phyloP scores from a whole-genome alignment of 768 basidiomycete genomes.

The Ramaria sp. region DNA sequence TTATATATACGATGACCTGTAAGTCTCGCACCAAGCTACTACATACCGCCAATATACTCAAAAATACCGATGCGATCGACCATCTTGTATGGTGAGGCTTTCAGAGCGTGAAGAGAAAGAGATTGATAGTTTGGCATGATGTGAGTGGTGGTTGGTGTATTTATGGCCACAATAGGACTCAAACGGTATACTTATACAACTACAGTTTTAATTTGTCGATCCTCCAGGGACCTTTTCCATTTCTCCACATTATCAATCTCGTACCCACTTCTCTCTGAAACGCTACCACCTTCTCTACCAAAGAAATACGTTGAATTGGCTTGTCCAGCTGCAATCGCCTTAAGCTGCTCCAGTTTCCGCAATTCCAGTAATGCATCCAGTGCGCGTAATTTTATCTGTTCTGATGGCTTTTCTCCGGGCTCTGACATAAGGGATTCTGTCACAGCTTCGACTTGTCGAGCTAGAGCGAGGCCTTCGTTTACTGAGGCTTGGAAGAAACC shows the following conservation, averaged over 20 bases:
- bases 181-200: neutral
- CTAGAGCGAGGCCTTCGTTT: slow-evolving; percentile 38
- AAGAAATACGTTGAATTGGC: slow-evolving; percentile 52
- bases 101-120: no score
- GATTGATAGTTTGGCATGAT: no score
- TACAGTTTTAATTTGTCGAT: neutral
- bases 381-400: slow-evolving; percentile 29
- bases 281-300: slow-evolving; percentile 17
- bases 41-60: no score
- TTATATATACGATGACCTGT: no score
- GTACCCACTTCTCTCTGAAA: slow-evolving; percentile 31
- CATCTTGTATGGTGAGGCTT: no score
- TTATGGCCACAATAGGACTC: neutral
- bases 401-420: slow-evolving; percentile 17
- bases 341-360: slow-evolving; percentile 40
- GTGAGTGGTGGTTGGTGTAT: neutral
- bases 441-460: slow-evolving; percentile 36
- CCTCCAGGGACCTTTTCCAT: slow-evolving; percentile 11
- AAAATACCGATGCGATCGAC: no score
- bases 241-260: slow-evolving; percentile 39
- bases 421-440: slow-evolving; percentile 30
- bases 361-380: slow-evolving; percentile 36
- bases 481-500: slow-evolving; percentile 33
- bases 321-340: slow-evolving; percentile 38
- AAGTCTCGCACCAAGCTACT: no score